Evolutionary conservation across 2,329 filamentous ascomycete species (phyloP), one percentile per base, ranked within the genome.

Genomic region (Camillea tinctor): DNA sequence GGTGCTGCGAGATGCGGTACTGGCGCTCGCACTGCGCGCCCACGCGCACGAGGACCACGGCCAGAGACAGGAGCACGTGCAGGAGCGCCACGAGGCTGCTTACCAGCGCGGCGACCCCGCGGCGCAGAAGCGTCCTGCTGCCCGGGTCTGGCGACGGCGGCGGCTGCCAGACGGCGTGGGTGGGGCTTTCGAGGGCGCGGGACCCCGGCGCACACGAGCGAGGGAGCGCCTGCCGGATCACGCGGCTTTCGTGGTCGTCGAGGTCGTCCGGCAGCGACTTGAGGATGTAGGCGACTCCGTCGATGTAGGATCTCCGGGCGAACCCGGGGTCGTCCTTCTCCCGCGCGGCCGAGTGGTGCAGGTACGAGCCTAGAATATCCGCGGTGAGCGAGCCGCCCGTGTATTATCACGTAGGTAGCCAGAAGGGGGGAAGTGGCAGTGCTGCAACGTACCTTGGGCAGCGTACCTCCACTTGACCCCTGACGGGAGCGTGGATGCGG

Each of bases 1-100:
- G 63, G 22, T 82, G 81, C 68, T 88, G 83, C 0, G 82, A 86
- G 61, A 93, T 79, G 63, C 84, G 84, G 73, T 92, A 84, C 65
- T 86, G 81, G 17, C 87, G 82, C 71, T 93, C 89, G 63, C 88
- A 88, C 54, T 81, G 77, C 63, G 87, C 88, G 17, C 82, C 78
- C 17, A 81, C 74, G 17, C 78, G 77, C 15, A 88, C 65, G 13
- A 89, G 71, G 4, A 81, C 21, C 15, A 65, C 67, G 63, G 84
- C 80, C 30, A 87, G 68, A 67, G 88, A 89, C 1, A 88, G 87
- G 11, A 88, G 72, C 17, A 89, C 62, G 56, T 88, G 84, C 23
- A 86, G 59, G 7, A 88, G 65, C 4, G 91, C 71, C 64, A 90
- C 86, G 1, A 86, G 57, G 36, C 84, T 80, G 52, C 89, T 74